Evolutionary conservation across 2,329 filamentous ascomycete species (phyloP).

Genomic region (Macroventuria anomochaeta): DNA sequence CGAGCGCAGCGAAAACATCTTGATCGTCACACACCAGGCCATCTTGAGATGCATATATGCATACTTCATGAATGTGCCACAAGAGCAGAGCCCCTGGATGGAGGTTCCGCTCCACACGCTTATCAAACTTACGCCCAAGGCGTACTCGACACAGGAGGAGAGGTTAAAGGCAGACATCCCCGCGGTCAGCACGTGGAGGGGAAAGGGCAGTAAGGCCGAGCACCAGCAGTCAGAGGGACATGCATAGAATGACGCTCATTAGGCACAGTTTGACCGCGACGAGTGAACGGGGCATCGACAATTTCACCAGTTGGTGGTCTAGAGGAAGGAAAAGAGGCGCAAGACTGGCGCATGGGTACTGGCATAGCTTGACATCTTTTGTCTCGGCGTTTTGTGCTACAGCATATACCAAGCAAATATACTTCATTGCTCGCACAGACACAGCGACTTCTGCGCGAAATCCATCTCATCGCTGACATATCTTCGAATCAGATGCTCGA

Average conservation of each 20-base stretch:
- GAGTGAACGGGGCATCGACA: not conserved
- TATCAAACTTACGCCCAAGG: slow-evolving; percentile 93
- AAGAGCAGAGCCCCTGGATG: slow-evolving; percentile 96
- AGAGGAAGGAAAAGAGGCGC: not conserved
- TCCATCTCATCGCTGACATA: too few species aligned
- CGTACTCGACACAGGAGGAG: slow-evolving; percentile 91
- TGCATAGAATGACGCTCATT: slow-evolving; percentile 18
- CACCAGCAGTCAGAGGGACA: slow-evolving; percentile 64
- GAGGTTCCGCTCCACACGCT: slow-evolving; percentile 95
- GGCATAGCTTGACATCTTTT: slow-evolving; percentile 13
- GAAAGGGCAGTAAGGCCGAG: slow-evolving; percentile 89
- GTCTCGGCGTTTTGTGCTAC: slow-evolving; percentile 13
- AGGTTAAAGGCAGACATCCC: slow-evolving; percentile 89
- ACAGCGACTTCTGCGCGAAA: too few species aligned
- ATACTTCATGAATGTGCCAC: slow-evolving; percentile 97
- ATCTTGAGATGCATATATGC: slow-evolving; percentile 97
- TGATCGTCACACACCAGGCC: slow-evolving; percentile 97
- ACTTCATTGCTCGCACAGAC: slow-evolving; percentile 1
- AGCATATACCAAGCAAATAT: slow-evolving; percentile 11
- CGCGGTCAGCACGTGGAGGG: slow-evolving; percentile 94
- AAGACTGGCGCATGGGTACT: slow-evolving; percentile 4
- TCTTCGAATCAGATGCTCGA: too few species aligned
- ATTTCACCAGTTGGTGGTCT: slow-evolving; percentile 2
- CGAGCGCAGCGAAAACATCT: slow-evolving; percentile 92
- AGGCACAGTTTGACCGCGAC: slow-evolving; percentile 15